Evolutionary conservation across 805 yeast species (phyloP), one percentile per base, ranked within the genome.

Genomic region (Hanseniaspora pseudoguilliermondii): DNA sequence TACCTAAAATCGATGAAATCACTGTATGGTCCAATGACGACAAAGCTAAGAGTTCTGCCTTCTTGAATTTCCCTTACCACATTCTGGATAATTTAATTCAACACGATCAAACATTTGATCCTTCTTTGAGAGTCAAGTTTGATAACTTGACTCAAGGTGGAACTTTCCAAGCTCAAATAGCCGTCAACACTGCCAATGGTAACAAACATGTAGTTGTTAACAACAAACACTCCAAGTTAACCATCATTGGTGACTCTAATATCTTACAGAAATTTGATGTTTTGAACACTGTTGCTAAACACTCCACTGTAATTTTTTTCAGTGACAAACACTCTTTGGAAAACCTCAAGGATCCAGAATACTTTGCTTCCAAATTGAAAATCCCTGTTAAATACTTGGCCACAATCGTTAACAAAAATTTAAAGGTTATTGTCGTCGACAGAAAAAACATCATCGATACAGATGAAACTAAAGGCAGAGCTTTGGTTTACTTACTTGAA

Each of bases 141-240:
- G 95, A 91, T 68, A 89, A 86, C 67, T 66, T 75, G 39, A 72
- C 80, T 16, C 78, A 77, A 52, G 91, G 90, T 38, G 97, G 97
- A 59, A 65, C 79, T 9, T 81, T 82, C 66, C 86, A 84, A 68
- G 77, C 89, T 40, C 86, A 83, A 64, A 68, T 73, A 29, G 70
- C 76, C 7, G 58, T 66, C 3, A 59, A 60, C 39, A 60, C 66
- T 2, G 60, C 65, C 35, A 59, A 49, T 6, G 57, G 63, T 47
- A 55, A 58, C 15, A 49, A 58, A 20, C 56, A 60, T 5, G 59
- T 62, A 1, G 49, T 61, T 20, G 60, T 64, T 10, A 65, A 66
- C 29, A 70, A 83, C 52, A 86, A 82, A 54, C 64, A 75, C 47
- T 84, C 91, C 13, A 83, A 81, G 61, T 73, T 84, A 23, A 77